phyloP scores from a whole-genome alignment of 2,329 filamentous ascomycete genomes.

The Colletotrichum sp. region DNA sequence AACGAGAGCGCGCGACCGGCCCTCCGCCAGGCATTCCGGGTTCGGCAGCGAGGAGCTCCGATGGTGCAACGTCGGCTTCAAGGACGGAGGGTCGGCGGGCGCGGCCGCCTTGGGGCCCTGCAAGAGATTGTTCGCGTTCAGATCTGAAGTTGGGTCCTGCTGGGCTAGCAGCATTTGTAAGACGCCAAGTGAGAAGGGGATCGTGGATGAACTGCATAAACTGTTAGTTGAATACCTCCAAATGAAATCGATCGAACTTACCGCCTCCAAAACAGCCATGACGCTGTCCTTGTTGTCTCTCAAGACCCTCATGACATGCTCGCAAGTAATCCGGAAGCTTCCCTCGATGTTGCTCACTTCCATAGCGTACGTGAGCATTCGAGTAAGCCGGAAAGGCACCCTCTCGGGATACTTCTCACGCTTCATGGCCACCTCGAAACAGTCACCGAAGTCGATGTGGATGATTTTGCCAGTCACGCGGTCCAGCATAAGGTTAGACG shows the following conservation, averaged over 20 bases:
- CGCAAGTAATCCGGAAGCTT: constrained; percentile 96
- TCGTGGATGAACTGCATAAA: constrained; percentile 89
- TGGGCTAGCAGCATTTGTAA: constrained; percentile 69
- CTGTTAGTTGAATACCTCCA: constrained; percentile 23
- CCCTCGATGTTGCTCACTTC: constrained; percentile 99
- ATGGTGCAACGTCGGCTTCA: constrained; percentile 64
- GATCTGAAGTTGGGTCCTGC: constrained; percentile 70
- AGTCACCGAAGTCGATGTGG: constrained; percentile 99
- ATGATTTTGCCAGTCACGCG: constrained; percentile 95
- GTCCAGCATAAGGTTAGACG: constrained; percentile 97
- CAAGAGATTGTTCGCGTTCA: constrained; percentile 60
- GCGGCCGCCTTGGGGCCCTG: constrained; percentile 51
- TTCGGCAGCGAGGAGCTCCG: constrained; percentile 57
- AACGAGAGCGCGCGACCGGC: constrained; percentile 53
- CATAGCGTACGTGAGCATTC: constrained; percentile 99
- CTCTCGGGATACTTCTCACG: constrained; percentile 98
- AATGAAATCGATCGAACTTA: constrained; percentile 55
- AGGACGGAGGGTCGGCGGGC: constrained; percentile 72
- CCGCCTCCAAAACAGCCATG: constrained; percentile 97
- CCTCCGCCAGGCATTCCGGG: constrained; percentile 42
- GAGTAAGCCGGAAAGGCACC: constrained; percentile 95
- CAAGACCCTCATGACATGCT: constrained; percentile 97
- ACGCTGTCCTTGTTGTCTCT: constrained; percentile 97
- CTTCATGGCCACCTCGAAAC: constrained; percentile 99
- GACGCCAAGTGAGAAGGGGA: constrained; percentile 95